These are phyloP conservation scores for Sanghuangporus weigelae DNA, from an alignment of 1,284 basidiomycete species.

Conservation along the genomic window DNA sequence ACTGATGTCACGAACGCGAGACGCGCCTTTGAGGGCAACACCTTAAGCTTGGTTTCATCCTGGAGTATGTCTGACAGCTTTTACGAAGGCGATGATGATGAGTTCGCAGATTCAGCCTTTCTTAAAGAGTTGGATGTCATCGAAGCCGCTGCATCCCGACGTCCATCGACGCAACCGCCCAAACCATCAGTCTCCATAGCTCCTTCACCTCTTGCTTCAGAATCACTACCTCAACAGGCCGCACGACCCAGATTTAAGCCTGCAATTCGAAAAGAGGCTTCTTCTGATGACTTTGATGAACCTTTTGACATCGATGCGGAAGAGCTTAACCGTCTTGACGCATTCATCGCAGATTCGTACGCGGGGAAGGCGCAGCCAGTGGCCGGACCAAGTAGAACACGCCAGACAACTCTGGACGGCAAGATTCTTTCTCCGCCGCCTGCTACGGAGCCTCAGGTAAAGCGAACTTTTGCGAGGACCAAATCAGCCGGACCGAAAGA, in stretches of 20 bases:
- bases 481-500: conserved; percentile 46
- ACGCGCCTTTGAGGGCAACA: background rate
- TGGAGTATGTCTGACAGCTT: conserved; percentile 58
- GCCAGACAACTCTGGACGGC: conserved; percentile 67
- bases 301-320: conserved; percentile 50
- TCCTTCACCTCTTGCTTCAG: background rate
- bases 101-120: conserved; percentile 41
- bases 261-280: conserved; percentile 33
- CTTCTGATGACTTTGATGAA: conserved; percentile 45
- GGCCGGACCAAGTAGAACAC: conserved; percentile 40
- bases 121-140: conserved; percentile 57
- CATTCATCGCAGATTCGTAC: conserved; percentile 42
- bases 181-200: conserved; percentile 5
- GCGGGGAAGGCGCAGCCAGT: conserved; percentile 28
- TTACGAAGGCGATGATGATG: conserved; percentile 53
- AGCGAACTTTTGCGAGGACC: conserved; percentile 29
- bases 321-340: conserved; percentile 49
- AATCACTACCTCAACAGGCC: conserved; percentile 7
- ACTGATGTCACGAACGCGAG: background rate
- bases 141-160: conserved; percentile 46
- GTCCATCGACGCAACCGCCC: conserved; percentile 24
- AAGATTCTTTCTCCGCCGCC: conserved; percentile 36
- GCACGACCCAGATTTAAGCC: conserved; percentile 8
- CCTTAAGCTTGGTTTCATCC: background rate
- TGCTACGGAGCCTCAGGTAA: conserved; percentile 28